phyloP scores from a whole-genome alignment of 225 moss, liverwort and hornwort genomes.

The Bryum argenteum region DNA sequence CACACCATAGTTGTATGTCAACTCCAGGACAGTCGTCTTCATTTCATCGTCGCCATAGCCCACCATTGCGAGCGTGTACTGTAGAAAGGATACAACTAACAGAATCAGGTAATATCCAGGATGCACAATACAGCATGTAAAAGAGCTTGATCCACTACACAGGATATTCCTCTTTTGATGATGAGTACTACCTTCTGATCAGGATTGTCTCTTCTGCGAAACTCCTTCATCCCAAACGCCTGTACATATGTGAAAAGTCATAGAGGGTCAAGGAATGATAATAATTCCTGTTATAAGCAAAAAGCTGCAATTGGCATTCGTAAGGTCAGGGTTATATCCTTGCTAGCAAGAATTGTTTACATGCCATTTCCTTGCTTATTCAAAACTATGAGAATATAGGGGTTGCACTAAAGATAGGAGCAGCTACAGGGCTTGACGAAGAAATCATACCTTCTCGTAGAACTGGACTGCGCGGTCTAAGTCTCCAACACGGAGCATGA shows the following conservation, averaged over 20 bases:
- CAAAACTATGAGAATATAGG: not conserved
- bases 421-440: too few species aligned
- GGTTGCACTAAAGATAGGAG: too few species aligned
- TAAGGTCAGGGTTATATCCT: not conserved
- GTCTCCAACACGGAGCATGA: constrained; percentile 95
- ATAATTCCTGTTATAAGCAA: not conserved
- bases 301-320: constrained; percentile 12
- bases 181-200: constrained; percentile 63
- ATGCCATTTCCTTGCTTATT: not conserved
- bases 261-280: not conserved
- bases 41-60: constrained; percentile 86
- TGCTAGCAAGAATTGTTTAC: not conserved
- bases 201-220: constrained; percentile 79
- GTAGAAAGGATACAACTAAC: constrained; percentile 18
- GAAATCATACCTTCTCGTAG: constrained; percentile 73
- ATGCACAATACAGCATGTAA: not conserved
- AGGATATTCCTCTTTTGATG: not conserved
- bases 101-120: not conserved
- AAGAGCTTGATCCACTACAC: not conserved
- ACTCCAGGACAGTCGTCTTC: constrained; percentile 83
- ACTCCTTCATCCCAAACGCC: constrained; percentile 91
- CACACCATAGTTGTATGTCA: constrained; percentile 95
- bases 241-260: constrained; percentile 23
- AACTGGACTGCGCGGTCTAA: constrained; percentile 83
- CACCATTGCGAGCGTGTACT: constrained; percentile 84